A percentile compares a stretch with the other conserved stretches of the same genome.
Evolutionary conservation across 805 yeast genomes (phyloP).

Genomic region (Spathaspora sp.): DNA sequence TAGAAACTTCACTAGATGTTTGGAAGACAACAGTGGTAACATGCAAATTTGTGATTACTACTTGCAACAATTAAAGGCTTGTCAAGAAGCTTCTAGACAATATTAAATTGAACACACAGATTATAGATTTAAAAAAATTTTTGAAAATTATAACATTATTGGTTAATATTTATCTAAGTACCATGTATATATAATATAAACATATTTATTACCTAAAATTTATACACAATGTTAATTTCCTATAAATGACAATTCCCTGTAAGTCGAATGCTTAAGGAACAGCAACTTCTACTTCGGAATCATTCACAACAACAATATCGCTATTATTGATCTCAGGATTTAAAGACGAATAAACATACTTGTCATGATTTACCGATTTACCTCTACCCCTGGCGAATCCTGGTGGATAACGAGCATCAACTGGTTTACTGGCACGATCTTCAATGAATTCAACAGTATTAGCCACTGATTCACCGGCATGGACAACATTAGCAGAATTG

Average conservation of each 20-base stretch:
- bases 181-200: neutral
- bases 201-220: neutral
- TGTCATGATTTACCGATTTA: constrained; percentile 29
- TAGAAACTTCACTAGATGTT: constrained; percentile 90
- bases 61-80: constrained; percentile 94
- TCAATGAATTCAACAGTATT: constrained; percentile 37
- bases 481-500: constrained; percentile 36
- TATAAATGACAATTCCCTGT: too few species aligned
- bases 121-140: neutral
- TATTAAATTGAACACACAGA: constrained; percentile 42
- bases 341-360: constrained; percentile 37
- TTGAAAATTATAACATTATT: neutral
- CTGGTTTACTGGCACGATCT: constrained; percentile 34
- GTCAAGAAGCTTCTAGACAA: constrained; percentile 88
- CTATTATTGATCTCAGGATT: constrained; percentile 38
- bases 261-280: neutral
- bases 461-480: constrained; percentile 39
- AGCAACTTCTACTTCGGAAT: constrained; percentile 10
- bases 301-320: constrained; percentile 34
- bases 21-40: constrained; percentile 91
- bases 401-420: constrained; percentile 20
- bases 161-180: neutral
- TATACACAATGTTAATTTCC: neutral
- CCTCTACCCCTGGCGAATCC: constrained; percentile 1
- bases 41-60: constrained; percentile 96